Conservation (phyloP, 768 basidiomycete genomes). For the Cystofilobasidium ferigula region DNA sequence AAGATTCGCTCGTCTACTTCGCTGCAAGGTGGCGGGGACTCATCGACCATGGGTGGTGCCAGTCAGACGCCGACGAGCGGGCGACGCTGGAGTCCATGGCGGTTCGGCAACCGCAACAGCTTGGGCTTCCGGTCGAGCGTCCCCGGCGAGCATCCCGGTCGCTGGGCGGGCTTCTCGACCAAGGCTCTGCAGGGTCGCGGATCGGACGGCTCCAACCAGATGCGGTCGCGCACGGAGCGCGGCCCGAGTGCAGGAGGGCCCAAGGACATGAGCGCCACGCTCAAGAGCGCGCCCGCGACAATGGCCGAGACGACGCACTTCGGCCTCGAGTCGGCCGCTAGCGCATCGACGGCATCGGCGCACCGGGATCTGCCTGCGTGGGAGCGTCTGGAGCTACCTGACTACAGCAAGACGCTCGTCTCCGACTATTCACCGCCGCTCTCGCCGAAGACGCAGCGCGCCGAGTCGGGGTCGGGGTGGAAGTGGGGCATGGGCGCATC, state of each 20-base stretch:
- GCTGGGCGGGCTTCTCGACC: neutral
- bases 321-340: neutral
- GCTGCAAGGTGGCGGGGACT: neutral
- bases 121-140: neutral
- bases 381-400: constrained; percentile 37
- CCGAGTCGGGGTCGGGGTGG: constrained; percentile 13
- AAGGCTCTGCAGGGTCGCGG: neutral
- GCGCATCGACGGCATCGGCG: neutral
- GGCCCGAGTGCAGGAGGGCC: constrained; percentile 11
- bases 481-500: constrained; percentile 13
- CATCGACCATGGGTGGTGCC: neutral
- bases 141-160: neutral
- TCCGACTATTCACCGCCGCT: constrained; percentile 28
- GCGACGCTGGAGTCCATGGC: neutral
- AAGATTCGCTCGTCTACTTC: constrained; percentile 34
- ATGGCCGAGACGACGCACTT: neutral
- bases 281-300: neutral
- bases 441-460: neutral
- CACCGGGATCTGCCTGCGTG: constrained; percentile 33
- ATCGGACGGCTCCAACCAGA: neutral
- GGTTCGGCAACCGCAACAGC: neutral
- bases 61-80: neutral
- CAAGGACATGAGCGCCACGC: neutral
- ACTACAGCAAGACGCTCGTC: constrained; percentile 35
- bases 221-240: neutral